Evolutionary conservation across 768 basidiomycete genomes (phyloP).

Genomic region (Rhizopogon vulgaris): DNA sequence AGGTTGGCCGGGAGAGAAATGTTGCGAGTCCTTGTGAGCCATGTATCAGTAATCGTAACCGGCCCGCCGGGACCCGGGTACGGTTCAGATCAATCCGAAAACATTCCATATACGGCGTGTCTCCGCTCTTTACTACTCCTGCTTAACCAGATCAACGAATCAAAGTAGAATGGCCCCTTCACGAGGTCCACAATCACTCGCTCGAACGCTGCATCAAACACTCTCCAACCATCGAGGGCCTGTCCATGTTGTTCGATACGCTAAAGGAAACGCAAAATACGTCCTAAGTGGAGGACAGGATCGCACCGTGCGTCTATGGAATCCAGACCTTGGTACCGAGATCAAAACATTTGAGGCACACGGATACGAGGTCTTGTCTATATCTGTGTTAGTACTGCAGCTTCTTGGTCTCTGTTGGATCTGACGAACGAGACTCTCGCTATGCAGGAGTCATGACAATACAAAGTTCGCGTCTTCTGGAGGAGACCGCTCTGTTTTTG

Average conservation of each 20-base stretch:
- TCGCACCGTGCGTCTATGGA: conserved; percentile 86
- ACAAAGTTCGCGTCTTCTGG: conserved; percentile 90
- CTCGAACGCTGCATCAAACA: conserved; percentile 57
- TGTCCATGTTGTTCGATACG: conserved; percentile 87
- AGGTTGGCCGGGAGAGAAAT: neutral
- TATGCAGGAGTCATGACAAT: conserved; percentile 80
- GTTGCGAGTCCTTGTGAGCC: neutral
- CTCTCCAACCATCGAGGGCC: conserved; percentile 72
- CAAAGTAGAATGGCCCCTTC: conserved; percentile 40
- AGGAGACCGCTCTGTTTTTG: conserved; percentile 86
- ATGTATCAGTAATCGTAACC: conserved; percentile 1
- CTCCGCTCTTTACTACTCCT: neutral
- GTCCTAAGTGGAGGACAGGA: conserved; percentile 93
- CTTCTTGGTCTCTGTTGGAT: neutral
- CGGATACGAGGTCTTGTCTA: conserved; percentile 90
- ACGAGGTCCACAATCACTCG: conserved; percentile 45
- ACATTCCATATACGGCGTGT: neutral
- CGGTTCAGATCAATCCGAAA: neutral
- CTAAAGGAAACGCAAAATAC: conserved; percentile 84
- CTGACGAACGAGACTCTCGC: neutral
- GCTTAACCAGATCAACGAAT: neutral
- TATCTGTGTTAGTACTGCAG: conserved; percentile 65
- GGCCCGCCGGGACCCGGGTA: neutral
- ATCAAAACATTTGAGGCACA: conserved; percentile 90
- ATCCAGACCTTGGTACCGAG: conserved; percentile 77